Conservation (phyloP, 2,329 filamentous ascomycete species). For the Tolypocladium nubicola region DNA sequence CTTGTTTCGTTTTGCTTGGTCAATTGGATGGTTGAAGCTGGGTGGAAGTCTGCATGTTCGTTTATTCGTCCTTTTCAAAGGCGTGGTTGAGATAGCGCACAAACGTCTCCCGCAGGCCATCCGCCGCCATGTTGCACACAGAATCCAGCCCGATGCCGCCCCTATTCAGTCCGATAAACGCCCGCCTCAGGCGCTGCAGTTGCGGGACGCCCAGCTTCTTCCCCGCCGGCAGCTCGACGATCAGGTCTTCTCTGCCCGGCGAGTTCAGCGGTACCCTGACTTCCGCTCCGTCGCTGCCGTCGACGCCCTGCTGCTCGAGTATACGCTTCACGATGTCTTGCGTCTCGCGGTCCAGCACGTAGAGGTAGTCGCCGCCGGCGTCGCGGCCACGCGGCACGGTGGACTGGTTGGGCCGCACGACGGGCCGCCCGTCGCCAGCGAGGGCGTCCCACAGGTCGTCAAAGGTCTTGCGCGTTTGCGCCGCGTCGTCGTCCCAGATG, state of each 20-base stretch:
- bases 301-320: conserved; percentile 57
- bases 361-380: conserved; percentile 63
- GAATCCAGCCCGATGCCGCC: conserved; percentile 52
- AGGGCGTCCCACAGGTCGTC: conserved; percentile 67
- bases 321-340: conserved; percentile 66
- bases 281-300: conserved; percentile 49
- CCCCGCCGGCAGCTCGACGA: conserved; percentile 51
- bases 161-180: conserved; percentile 67
- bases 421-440: conserved; percentile 50
- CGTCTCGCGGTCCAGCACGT: conserved; percentile 68
- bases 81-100: conserved; percentile 56
- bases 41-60: not conserved
- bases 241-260: conserved; percentile 33
- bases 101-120: conserved; percentile 51
- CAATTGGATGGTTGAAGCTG: too few species aligned
- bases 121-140: conserved; percentile 41
- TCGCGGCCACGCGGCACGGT: conserved; percentile 56
- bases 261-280: conserved; percentile 35
- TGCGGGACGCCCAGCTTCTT: conserved; percentile 61
- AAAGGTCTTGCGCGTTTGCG: conserved; percentile 44
- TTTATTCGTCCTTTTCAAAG: conserved; percentile 44
- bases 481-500: conserved; percentile 61
- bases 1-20: too few species aligned
- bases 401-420: conserved; percentile 63
- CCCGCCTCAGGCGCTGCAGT: conserved; percentile 65